Conservation (phyloP, 1,284 basidiomycete genomes). For the Porogramme epimiltina region DNA sequence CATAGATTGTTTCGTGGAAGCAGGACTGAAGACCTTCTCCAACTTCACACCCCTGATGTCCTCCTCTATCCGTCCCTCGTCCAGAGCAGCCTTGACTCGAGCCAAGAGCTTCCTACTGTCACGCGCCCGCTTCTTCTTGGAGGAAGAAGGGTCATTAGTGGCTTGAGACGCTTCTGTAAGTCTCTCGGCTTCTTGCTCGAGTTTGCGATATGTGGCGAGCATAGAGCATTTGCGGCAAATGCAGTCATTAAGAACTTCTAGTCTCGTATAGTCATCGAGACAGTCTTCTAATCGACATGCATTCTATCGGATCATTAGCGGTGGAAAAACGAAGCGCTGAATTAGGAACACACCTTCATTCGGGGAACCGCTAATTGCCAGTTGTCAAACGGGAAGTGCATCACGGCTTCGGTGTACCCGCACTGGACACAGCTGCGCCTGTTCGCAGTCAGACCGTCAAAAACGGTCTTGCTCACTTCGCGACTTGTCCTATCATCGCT, state of each 20-base stretch:
- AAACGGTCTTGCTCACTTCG: constrained; percentile 65
- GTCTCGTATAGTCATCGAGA: constrained; percentile 78
- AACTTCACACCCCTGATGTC: constrained; percentile 75
- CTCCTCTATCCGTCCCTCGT: constrained; percentile 77
- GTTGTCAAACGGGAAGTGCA: constrained; percentile 85
- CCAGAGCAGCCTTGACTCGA: constrained; percentile 63
- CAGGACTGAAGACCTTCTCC: constrained; percentile 71
- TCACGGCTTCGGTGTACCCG: constrained; percentile 87
- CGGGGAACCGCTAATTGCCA: constrained; percentile 80
- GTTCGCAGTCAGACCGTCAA: constrained; percentile 84
- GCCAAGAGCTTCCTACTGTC: constrained; percentile 67
- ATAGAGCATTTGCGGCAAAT: constrained; percentile 84
- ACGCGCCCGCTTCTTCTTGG: constrained; percentile 72
- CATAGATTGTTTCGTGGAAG: constrained; percentile 88
- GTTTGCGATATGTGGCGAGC: constrained; percentile 63
- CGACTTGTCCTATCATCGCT: constrained; percentile 33
- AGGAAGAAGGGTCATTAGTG: constrained; percentile 47
- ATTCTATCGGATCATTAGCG: constrained; percentile 35
- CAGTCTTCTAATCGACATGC: constrained; percentile 72
- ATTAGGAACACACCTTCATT: constrained; percentile 42
- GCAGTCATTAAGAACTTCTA: constrained; percentile 83
- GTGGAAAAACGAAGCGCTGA: constrained; percentile 1
- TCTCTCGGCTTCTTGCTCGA: constrained; percentile 58
- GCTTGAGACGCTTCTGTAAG: constrained; percentile 49
- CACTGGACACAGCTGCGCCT: constrained; percentile 79